Evolutionary conservation across 345 rosid genomes (phyloP).

Genomic region (Eucalyptus cloeziana): DNA sequence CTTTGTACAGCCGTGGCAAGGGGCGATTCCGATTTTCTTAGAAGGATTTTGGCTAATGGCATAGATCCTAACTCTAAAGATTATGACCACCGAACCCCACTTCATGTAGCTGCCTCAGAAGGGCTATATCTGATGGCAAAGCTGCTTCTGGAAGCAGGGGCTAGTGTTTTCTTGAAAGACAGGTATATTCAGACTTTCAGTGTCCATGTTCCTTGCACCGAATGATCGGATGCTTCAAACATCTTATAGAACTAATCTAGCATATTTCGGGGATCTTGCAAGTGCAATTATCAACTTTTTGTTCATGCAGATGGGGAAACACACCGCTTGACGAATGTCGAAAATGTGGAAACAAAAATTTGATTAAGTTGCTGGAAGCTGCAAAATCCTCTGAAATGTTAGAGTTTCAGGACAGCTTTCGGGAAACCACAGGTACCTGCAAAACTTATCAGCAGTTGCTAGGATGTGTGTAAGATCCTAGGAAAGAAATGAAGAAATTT

Average conservation of each 20-base stretch:
- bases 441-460: not conserved
- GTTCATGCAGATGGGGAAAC: conserved; percentile 68
- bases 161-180: conserved; percentile 69
- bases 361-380: conserved; percentile 70
- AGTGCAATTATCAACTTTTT: not conserved
- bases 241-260: not conserved
- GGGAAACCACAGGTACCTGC: conserved; percentile 35
- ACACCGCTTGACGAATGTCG: conserved; percentile 70
- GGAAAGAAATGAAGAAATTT: not conserved
- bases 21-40: conserved; percentile 75
- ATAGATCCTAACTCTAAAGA: conserved; percentile 78
- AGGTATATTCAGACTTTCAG: conserved; percentile 24
- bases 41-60: conserved; percentile 55
- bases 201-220: not conserved
- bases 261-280: not conserved
- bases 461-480: not conserved
- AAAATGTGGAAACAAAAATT: conserved; percentile 68
- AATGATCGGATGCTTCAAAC: not conserved
- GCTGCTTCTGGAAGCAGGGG: conserved; percentile 71
- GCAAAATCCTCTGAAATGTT: conserved; percentile 32
- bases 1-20: conserved; percentile 54
- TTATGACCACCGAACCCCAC: conserved; percentile 86
- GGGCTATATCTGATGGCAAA: conserved; percentile 70
- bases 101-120: conserved; percentile 89
- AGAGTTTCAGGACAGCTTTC: conserved; percentile 14